Conservation (phyloP, 2,329 filamentous ascomycete species). For the Cladosporium cucumerinum region DNA sequence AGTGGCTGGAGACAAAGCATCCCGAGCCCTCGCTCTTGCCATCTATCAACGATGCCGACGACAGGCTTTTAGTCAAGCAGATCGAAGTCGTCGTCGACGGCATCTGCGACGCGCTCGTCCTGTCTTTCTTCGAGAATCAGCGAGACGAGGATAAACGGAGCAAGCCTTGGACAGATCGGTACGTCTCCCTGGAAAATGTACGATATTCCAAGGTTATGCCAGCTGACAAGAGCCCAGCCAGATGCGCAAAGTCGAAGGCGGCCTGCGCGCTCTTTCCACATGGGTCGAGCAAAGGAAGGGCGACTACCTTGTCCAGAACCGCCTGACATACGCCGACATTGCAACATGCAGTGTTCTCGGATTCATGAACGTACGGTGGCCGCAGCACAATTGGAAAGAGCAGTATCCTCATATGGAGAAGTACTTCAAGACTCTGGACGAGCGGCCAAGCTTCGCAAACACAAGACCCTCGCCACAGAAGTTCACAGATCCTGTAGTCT, state of each 20-base stretch:
- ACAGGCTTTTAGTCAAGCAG: conserved; percentile 33
- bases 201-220: not conserved
- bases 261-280: conserved; percentile 31
- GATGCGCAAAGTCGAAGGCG: conserved; percentile 37
- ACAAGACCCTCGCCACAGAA: conserved; percentile 35
- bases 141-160: conserved; percentile 28
- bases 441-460: conserved; percentile 40
- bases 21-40: conserved; percentile 31
- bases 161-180: conserved; percentile 32
- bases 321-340: conserved; percentile 37
- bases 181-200: not conserved
- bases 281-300: conserved; percentile 29
- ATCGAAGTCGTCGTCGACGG: conserved; percentile 37
- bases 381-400: conserved; percentile 34
- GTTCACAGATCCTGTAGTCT: conserved; percentile 38
- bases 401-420: conserved; percentile 38
- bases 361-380: conserved; percentile 34
- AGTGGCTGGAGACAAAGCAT: conserved; percentile 37
- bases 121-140: conserved; percentile 38
- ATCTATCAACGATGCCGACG: conserved; percentile 24
- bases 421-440: conserved; percentile 46
- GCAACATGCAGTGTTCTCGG: conserved; percentile 35
- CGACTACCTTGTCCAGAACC: conserved; percentile 33
- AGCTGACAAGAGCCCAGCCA: conserved; percentile 24
- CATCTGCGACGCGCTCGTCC: conserved; percentile 38